Base-by-base conservation (phyloP, 768 basidiomycete genomes). In the Auricularia sp. region DNA sequence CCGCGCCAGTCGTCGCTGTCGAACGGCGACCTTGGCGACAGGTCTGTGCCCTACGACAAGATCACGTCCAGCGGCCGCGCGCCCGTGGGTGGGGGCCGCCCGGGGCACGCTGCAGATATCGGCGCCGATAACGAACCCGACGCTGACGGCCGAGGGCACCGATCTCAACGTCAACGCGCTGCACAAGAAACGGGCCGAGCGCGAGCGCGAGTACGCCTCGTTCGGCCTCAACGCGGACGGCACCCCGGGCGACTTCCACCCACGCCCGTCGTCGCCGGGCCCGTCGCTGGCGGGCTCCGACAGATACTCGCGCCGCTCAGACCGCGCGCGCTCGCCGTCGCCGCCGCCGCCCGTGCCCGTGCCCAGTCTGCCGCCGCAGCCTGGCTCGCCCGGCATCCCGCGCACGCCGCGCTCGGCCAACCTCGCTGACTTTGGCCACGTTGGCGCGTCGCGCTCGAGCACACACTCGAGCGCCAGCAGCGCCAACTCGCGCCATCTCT, bases 71-170 rank as follows among this genome's bases (percentile, higher is more conserved):
- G 82, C 44, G 75, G 80, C 39, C 82, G 82, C 63, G 82, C 87
- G 59, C 88, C 89, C 33, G 70, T 86, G 45, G 75, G 83, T 84
- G 61, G 77, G 75, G 29, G 83, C 83, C 7, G 74, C 82, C 62
- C 82, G 79, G 39, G 85, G 87, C 71, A 83, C 80, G 54, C 73
- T 84, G 42, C 73, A 68, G 61, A 92, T 93, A 68, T 92, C 89
- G 36, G 91, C 90, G 3, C 90, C 90, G 7, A 87, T 88, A 70
- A 91, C 90, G 33, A 93, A 93, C 70, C 90, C 90, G 5, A 84
- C 85, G 13, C 83, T 92, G 64, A 90, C 89, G 1, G 66, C 81
- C 54, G 79, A 83, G 68, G 91, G 90, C 45, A 85, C 87, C 10
- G 88, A 90, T 67, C 77, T 90, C 71, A 91, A 87, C 74, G 79